Base-by-base conservation (phyloP, 345 rosid genomes). In the Salix exigua region DNA sequence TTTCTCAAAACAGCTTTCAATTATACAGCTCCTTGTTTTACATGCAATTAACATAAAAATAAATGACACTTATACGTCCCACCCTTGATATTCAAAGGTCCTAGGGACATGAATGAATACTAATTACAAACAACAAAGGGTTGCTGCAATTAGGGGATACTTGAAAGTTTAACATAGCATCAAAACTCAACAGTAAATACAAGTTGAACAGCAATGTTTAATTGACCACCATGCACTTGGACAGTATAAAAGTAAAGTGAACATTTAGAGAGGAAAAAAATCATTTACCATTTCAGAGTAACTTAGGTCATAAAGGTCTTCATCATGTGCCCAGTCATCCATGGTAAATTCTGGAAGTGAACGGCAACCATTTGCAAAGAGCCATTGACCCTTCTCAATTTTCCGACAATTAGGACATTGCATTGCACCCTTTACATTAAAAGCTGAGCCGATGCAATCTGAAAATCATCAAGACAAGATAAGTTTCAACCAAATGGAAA, bases 401-500 rank as follows among this genome's bases (percentile, higher is more conserved):
- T 93, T 93, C 53, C 98, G 91, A 79, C 99, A 96, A 80, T 92
- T 96, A 2, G 99, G 99, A 87, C 99, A 96, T 72, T 96, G 98
- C 99, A 96, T 96, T 21, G 90, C 87, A 2, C 99, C 99, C 86
- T 96, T 96, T 68, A 85, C 82, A 83, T 96, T 96, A 87, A 96
- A 96, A 14, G 99, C 99, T 61, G 99, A 96, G 58, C 99, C 99
- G 74, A 96, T 96, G 83, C 99, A 96, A 80, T 96, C 99, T 96
- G 88, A 70, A 74, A 30, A 70, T 58, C 68, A 73, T 67, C 74
- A 81, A 71, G 28, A 77, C 26, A 72, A 72, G 73, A 81, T 14
- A 44, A 46, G 75, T 68, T 12, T 62, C 2, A 55, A 62, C 33
- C 46, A 30, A 37, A 53, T 40, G 63, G 51, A 63, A 40, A 25